Base-by-base conservation (phyloP, 495 filamentous ascomycete genomes). In the Symbiotaphrina buchneri region DNA sequence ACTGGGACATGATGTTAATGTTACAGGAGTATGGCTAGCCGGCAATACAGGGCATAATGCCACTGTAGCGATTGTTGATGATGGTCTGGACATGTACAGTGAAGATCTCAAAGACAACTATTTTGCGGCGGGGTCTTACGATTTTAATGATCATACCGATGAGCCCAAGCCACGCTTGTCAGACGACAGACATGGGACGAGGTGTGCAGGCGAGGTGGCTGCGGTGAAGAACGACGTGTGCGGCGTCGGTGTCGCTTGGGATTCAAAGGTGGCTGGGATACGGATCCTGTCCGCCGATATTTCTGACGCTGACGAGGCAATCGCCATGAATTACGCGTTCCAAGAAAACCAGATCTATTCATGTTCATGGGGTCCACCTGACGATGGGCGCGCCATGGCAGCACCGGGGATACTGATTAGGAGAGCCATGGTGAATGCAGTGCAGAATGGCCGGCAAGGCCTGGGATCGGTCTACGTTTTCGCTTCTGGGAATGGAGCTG, bases 41-140 rank as follows among this genome's bases (percentile, higher is more conserved):
- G 84, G 84, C n/a, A 72, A 92, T 21, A 97, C 90, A 0, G 87
- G 87, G 17, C 63, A 79, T 40, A 87, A 87, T 39, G 64, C 76
- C 6, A 87, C 74, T 1, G 81, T 87, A 3, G 82, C 84, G 23
- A 83, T 97, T 43, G 79, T 97, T 6, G 87, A 97, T 41, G 87
- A 97, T 52, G 87, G 87, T 1, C 50, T 97, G 39, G 87, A 97
- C 43, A 87, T 97, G 80, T 75, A 97, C 52, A 93, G 82, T 56
- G 68, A 85, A 10, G 87, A 97, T 47, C 52, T 97, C 16, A 84
- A 78, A 43, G 74, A 65, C 32, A 97, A 97, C 41, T 74, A 93
- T 52, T 93, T 87, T 47, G 72, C 80, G 5, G 67, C 66, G 20
- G 87, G 87, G 17, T 93, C 83, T 10, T 97, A 74, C 43, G 87